Evolutionary conservation across 2,329 filamentous ascomycete genomes (phyloP), one percentile per base, ranked within the genome.

Genomic region (Trichophyton benhamiae): DNA sequence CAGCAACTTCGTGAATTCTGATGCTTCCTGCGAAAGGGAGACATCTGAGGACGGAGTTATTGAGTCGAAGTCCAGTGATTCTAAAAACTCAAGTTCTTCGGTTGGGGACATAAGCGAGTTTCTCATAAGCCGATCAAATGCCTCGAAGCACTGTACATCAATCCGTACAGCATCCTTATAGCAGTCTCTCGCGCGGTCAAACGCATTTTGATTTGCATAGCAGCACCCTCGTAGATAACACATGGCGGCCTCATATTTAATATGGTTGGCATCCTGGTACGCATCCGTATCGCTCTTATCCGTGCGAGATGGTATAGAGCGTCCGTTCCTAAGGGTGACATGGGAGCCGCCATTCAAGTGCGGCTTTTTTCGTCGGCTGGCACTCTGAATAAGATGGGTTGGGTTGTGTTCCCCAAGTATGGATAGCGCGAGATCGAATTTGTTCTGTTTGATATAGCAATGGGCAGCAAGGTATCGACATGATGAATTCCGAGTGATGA

Each of bases 131-230:
- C 97, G 91, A 68, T 96, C 91, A 71, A 99, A 97, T 0, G 94
- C 94, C 75, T 99, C 94, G 71, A 96, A 97, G 75, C 94, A 99
- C 73, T 96, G 91, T 2, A 97, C 91, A 71, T 99, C 94, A 70
- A 99, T 96, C 64, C 89, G 85, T 53, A 97, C 91, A 1, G 94
- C 94, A 69, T 95, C 90, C 77, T 96, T 97, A 80, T 97, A 99
- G 77, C 94, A 97, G 69, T 97, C 91, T 73, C 96, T 96, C 59
- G 94, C 94, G 38, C 91, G 86, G 72, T 99, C 94, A 69, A 97
- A 97, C 27, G 92, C 89, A 74, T 97, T 99, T 73, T 96, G 89
- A 75, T 96, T 96, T 5, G 94, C 91, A 72, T 91, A 96, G 79
- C 95, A 97, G 58, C 96, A 82, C 3, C 94, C 94, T 25, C 94